Evolutionary conservation across 148 eudicot genomes (phyloP).

Genomic region (Spergularia bocconei): DNA sequence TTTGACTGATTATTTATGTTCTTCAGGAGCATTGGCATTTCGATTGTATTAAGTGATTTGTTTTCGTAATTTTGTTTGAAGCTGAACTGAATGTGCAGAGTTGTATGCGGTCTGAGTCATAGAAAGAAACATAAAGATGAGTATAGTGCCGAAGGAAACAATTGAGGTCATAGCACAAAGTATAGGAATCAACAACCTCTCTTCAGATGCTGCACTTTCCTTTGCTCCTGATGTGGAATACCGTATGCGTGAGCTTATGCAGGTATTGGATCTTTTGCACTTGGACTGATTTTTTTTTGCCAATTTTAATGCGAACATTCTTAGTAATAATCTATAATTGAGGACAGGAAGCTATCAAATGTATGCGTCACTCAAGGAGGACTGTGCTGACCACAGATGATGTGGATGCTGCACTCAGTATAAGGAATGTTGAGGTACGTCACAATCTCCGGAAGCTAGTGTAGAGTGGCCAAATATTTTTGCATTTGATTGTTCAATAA

Average conservation of each 20-base stretch:
- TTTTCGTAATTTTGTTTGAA: neutral
- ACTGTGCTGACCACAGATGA: slow-evolving; percentile 66
- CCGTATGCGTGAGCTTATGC: slow-evolving; percentile 80
- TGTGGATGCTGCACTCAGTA: slow-evolving; percentile 61
- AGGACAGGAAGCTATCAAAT: slow-evolving; percentile 72
- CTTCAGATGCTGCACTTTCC: slow-evolving; percentile 61
- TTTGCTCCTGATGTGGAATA: slow-evolving; percentile 82
- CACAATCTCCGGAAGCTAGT: neutral
- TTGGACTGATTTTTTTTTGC: neutral
- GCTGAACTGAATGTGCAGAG: slow-evolving; percentile 10
- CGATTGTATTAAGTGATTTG: neutral
- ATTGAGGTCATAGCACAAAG: slow-evolving; percentile 75
- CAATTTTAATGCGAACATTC: neutral
- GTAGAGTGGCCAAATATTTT: neutral
- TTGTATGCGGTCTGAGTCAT: neutral
- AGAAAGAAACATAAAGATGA: slow-evolving; percentile 36
- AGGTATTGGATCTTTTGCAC: slow-evolving; percentile 32
- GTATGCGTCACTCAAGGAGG: slow-evolving; percentile 75
- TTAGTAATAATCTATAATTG: neutral
- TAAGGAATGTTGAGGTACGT: slow-evolving; percentile 73
- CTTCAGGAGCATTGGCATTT: neutral
- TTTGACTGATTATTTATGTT: neutral
- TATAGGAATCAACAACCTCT: slow-evolving; percentile 56
- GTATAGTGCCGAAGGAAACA: slow-evolving; percentile 68
- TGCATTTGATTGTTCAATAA: neutral